Conservation (phyloP, 1,284 basidiomycete genomes). For the Anthracocystis setariae region DNA sequence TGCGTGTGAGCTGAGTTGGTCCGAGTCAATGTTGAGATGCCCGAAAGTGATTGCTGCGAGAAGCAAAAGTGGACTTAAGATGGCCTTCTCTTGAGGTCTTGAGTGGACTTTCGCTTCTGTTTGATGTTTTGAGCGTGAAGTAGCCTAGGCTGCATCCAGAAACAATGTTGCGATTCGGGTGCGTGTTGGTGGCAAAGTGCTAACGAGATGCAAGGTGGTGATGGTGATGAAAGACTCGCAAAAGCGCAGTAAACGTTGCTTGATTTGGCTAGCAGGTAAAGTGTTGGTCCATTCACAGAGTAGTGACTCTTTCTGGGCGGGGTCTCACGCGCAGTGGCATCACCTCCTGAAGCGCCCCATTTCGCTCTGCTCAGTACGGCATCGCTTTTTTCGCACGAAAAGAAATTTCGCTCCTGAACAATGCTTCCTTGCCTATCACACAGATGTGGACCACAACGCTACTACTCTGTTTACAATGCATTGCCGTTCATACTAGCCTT, state of each 20-base stretch:
- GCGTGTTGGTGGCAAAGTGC: neutral
- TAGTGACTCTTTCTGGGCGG: neutral
- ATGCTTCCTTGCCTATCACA: too few species aligned
- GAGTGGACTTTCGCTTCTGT: too few species aligned
- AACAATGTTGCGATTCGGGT: neutral
- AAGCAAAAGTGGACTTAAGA: too few species aligned
- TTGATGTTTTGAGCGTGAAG: too few species aligned
- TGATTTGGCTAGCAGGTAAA: neutral
- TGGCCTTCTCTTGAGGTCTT: too few species aligned
- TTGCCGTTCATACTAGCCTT: too few species aligned
- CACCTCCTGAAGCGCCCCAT: constrained; percentile 2
- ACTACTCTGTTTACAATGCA: too few species aligned
- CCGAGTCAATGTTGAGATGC: too few species aligned
- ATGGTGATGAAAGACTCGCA: constrained; percentile 4
- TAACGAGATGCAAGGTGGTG: neutral
- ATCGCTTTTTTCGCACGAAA: constrained; percentile 14
- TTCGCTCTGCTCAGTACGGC: neutral
- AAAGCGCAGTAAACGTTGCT: neutral
- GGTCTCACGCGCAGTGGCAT: neutral
- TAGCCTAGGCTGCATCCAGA: too few species aligned
- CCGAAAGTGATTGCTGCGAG: too few species aligned
- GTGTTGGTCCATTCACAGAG: constrained; percentile 29
- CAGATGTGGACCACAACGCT: too few species aligned
- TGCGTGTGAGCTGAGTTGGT: neutral
- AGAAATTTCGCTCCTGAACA: constrained; percentile 3